Base-by-base conservation (phyloP, 1,139 yeast genomes). In the Sugiyamaella xylanicola region DNA sequence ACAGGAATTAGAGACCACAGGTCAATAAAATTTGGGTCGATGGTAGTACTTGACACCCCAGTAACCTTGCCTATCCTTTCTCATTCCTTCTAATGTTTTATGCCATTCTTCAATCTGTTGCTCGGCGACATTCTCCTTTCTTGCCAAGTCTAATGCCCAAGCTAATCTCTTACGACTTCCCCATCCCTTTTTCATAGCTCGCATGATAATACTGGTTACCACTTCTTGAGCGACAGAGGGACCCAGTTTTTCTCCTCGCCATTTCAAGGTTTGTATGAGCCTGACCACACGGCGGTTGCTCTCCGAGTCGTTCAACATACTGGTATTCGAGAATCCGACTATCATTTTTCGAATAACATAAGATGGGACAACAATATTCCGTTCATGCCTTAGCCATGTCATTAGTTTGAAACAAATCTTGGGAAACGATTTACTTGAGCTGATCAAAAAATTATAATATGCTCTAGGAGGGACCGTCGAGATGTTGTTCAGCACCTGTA, bases 61-160 rank as follows among this genome's bases (percentile, higher is more conserved):
- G 42, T 55, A 61, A 13, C 59, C 63, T 19, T 42, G 27, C n/a
- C 56, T 48, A n/a, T 45, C 41, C 7, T 41, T 9, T 43, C 53
- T 57, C 61, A 59, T 56, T 0, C 39, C 20, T 13, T 54, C 55
- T 8, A 61, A 48, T 17, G 46, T 27, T 29, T 51, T 48, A 17
- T 55, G 25, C 65, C 65, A 63, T 11, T 32, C 48, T 3, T 54
- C 51, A 13, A 59, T 42, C 20, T 44, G 48, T n/a, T 35, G 41
- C 13, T 55, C 56, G 3, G 60, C 32, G n/a, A 63, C 64, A 7
- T 55, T 48, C 48, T 61, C 63, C 11, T 44, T 48, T 37, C 51
- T 58, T 1, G 66, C 66, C 35, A 63, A 27, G n/a, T 57, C 55
- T 19, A 63, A 48, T 13, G 65, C 65, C 65, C 65, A 63, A 21